These are phyloP conservation scores for Medicago arabica DNA, from an alignment of 306 rosid species.

Conservation along the genomic window DNA sequence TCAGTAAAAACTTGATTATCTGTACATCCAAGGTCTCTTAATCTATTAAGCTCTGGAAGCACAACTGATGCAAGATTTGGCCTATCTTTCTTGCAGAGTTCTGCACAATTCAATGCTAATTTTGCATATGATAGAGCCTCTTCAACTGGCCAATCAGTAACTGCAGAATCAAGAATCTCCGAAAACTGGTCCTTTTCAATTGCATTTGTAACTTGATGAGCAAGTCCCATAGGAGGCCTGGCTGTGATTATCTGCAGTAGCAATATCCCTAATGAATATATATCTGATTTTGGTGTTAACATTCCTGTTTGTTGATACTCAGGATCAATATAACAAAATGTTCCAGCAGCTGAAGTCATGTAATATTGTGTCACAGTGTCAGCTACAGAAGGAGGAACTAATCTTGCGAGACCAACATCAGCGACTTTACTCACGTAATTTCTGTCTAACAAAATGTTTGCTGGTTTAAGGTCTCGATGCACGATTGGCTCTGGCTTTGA, in stretches of 20 bases:
- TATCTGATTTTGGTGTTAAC: conserved; percentile 81
- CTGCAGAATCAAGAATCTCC: conserved; percentile 72
- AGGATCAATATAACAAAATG: conserved; percentile 97
- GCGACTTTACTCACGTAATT: conserved; percentile 85
- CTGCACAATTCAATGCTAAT: conserved; percentile 73
- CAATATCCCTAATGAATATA: conserved; percentile 84
- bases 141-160: conserved; percentile 88
- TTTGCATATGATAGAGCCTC: conserved; percentile 73
- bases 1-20: not conserved
- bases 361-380: conserved; percentile 79
- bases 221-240: conserved; percentile 86
- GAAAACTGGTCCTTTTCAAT: conserved; percentile 60
- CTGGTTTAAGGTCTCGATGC: conserved; percentile 95
- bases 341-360: conserved; percentile 98
- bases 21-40: conserved; percentile 60
- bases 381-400: conserved; percentile 83
- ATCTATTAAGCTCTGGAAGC: conserved; percentile 79
- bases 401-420: conserved; percentile 87
- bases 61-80: conserved; percentile 77
- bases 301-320: conserved; percentile 92
- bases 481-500: conserved; percentile 95
- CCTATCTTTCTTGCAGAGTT: conserved; percentile 87
- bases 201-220: conserved; percentile 81
- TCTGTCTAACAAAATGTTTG: conserved; percentile 83
- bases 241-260: conserved; percentile 90